phyloP scores from a whole-genome alignment of 148 eudicot genomes.

The Spergularia marina region DNA sequence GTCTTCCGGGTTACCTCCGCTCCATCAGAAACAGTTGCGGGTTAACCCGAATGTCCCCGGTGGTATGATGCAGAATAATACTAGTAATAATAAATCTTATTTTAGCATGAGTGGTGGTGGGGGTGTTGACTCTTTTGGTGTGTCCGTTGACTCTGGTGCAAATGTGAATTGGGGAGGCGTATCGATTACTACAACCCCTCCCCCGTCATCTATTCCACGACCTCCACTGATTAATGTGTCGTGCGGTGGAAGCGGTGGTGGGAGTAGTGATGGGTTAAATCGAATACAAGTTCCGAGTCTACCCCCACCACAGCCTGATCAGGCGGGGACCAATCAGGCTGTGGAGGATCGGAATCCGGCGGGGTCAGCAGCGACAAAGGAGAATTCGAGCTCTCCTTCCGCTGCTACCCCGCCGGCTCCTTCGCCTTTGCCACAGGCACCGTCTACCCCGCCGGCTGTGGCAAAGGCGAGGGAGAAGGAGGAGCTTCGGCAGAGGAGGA shows the following conservation, averaged over 20 bases:
- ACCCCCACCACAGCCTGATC: background rate
- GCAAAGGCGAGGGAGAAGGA: conserved; percentile 41
- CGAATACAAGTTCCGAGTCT: background rate
- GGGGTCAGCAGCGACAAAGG: conserved; percentile 2
- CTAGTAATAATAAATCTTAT: background rate
- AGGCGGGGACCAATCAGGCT: background rate
- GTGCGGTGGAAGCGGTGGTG: background rate
- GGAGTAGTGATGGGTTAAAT: background rate
- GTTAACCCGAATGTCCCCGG: background rate
- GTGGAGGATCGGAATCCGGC: background rate
- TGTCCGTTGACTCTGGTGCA: background rate
- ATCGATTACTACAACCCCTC: background rate
- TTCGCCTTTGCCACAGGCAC: background rate
- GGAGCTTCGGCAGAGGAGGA: conserved; percentile 43
- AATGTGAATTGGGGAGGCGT: conserved; percentile 11
- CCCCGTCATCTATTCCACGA: conserved; percentile 8
- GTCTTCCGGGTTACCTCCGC: background rate
- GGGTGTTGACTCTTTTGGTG: background rate
- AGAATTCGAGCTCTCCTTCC: background rate
- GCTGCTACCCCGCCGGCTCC: background rate
- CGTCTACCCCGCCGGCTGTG: conserved; percentile 2
- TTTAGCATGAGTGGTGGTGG: conserved; percentile 10
- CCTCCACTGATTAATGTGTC: background rate
- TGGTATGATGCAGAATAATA: background rate
- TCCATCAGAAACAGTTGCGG: background rate